Evolutionary conservation across 805 yeast species (phyloP).

Genomic region (Hermanozyma aechmeae): DNA sequence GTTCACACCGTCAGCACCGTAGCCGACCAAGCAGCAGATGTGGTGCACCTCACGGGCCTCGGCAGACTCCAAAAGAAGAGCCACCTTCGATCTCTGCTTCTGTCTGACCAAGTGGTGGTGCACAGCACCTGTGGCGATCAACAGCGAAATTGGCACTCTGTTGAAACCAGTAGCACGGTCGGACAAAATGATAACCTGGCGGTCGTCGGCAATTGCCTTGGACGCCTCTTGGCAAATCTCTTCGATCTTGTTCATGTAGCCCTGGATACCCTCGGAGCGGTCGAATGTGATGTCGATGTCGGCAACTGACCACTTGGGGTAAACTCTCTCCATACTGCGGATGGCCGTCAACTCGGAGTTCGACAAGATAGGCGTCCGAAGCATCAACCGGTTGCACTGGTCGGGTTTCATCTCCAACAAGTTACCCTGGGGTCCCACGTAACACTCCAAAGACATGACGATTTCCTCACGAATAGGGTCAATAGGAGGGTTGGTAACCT

Average conservation of each 20-base stretch:
- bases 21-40: slow-evolving; percentile 87
- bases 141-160: slow-evolving; percentile 74
- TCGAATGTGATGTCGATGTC: slow-evolving; percentile 83
- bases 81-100: slow-evolving; percentile 93
- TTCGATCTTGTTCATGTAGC: slow-evolving; percentile 79
- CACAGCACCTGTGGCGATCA: slow-evolving; percentile 93
- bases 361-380: slow-evolving; percentile 76
- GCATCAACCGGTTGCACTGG: slow-evolving; percentile 82
- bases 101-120: slow-evolving; percentile 94
- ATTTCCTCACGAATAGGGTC: slow-evolving; percentile 96
- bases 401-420: slow-evolving; percentile 83
- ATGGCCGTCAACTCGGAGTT: slow-evolving; percentile 69
- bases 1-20: slow-evolving; percentile 94
- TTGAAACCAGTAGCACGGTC: slow-evolving; percentile 55
- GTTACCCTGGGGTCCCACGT: slow-evolving; percentile 97
- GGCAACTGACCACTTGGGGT: slow-evolving; percentile 80
- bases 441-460: slow-evolving; percentile 96
- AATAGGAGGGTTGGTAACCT: slow-evolving; percentile 97
- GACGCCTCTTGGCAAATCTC: slow-evolving; percentile 83
- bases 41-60: slow-evolving; percentile 98
- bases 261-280: slow-evolving; percentile 73
- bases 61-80: slow-evolving; percentile 84
- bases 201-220: slow-evolving; percentile 66
- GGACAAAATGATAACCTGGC: slow-evolving; percentile 67
- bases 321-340: slow-evolving; percentile 58